phyloP scores from a whole-genome alignment of 1,284 basidiomycete species.

The Malassezia nana region DNA sequence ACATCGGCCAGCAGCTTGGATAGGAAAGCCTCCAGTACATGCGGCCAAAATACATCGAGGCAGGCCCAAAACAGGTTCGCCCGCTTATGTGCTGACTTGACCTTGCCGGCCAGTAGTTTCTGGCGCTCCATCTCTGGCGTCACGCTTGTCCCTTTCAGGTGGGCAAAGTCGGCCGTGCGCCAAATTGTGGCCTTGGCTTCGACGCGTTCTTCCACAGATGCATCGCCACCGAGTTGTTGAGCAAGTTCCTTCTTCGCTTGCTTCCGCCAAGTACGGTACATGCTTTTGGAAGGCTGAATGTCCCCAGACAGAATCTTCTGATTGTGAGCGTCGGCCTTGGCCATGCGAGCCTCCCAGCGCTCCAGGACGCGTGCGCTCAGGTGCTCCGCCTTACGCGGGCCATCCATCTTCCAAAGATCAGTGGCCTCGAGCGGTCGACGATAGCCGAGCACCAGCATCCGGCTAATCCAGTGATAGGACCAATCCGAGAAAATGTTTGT shows the following conservation, averaged over 20 bases:
- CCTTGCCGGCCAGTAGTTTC: constrained; percentile 14
- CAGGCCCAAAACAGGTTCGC: constrained; percentile 66
- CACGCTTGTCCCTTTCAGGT: constrained; percentile 3
- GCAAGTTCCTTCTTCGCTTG: constrained; percentile 25
- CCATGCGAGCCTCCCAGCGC: constrained; percentile 59
- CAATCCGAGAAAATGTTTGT: constrained; percentile 55
- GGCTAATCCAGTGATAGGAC: constrained; percentile 65
- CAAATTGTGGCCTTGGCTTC: constrained; percentile 25
- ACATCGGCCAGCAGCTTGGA: constrained; percentile 53
- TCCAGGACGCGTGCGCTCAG: constrained; percentile 58
- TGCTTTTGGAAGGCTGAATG: constrained; percentile 55
- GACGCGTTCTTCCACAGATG: constrained; percentile 23
- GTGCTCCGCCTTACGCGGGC: constrained; percentile 51
- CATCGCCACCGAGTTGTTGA: constrained; percentile 17
- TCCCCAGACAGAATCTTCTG: constrained; percentile 58
- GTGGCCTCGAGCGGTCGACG: constrained; percentile 67
- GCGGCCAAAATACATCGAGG: constrained; percentile 67
- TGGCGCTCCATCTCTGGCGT: constrained; percentile 5
- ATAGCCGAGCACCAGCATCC: constrained; percentile 60
- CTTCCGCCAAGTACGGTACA: constrained; percentile 58
- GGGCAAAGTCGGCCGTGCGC: constrained; percentile 24
- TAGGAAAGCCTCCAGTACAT: constrained; percentile 31
- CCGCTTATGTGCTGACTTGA: constrained; percentile 29
- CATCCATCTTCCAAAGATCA: constrained; percentile 72
- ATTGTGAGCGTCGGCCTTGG: constrained; percentile 63